A percentile compares a stretch with the other conserved stretches of the same genome.
Conservation (phyloP, 2,329 filamentous ascomycete species). For the Elsinoe fawcettii region DNA sequence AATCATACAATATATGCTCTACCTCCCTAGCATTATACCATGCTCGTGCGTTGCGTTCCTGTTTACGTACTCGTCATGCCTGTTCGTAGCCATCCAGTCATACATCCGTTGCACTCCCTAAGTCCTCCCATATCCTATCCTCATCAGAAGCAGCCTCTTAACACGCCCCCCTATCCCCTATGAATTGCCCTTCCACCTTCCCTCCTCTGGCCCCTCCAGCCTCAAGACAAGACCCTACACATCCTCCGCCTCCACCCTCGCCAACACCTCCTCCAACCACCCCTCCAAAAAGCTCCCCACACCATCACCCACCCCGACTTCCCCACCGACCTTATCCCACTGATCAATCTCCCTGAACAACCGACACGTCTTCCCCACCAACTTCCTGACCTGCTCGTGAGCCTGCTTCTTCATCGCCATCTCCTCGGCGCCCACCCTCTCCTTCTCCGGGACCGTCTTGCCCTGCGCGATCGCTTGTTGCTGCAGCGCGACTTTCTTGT, state of each 20-base stretch:
- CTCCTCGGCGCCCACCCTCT: constrained; percentile 23
- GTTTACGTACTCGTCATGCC: not conserved
- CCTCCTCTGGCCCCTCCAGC: constrained; percentile 40
- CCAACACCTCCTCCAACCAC: constrained; percentile 85
- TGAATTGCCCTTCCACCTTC: constrained; percentile 43
- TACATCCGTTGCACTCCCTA: not conserved
- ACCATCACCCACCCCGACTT: constrained; percentile 88
- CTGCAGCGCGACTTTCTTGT: constrained; percentile 28
- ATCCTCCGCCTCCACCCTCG: constrained; percentile 80
- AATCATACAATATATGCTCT: not conserved
- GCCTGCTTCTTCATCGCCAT: constrained; percentile 48
- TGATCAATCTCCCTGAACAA: constrained; percentile 86
- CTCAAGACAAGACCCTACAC: constrained; percentile 43
- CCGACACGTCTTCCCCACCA: constrained; percentile 74
- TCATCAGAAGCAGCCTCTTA: too few relatives aligned
- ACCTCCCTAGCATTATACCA: too few relatives aligned
- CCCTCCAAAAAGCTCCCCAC: constrained; percentile 86
- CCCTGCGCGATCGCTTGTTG: constrained; percentile 32
- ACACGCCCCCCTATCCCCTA: too few relatives aligned
- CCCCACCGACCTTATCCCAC: constrained; percentile 67
- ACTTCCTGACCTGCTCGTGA: constrained; percentile 72
- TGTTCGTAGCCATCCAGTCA: constrained; percentile 2
- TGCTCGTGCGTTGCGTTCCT: not conserved
- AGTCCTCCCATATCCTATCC: not conserved
- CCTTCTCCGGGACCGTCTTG: not conserved